These are phyloP conservation scores for Silene coronaria DNA, from an alignment of 179 eudicot genomes.

Conservation along the genomic window DNA sequence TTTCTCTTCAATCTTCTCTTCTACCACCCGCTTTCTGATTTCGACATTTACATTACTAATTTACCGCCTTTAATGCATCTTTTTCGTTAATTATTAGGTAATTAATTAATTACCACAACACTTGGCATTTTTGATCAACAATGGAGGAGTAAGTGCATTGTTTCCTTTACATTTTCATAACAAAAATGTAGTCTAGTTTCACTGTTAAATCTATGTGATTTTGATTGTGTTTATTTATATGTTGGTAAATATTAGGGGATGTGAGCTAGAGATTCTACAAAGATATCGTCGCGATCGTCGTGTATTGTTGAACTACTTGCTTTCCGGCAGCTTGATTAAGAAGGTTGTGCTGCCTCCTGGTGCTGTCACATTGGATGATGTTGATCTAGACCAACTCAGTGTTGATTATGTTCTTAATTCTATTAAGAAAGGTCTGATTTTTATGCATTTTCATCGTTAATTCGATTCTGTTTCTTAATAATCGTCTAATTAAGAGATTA, in stretches of 20 bases:
- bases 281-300: slow-evolving; percentile 86
- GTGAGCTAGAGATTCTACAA: slow-evolving; percentile 65
- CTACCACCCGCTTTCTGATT: too few species aligned
- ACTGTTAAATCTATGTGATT: neutral
- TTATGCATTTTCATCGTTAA: slow-evolving; percentile 20
- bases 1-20: too few species aligned
- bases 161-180: neutral
- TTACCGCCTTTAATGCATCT: neutral
- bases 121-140: neutral
- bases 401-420: slow-evolving; percentile 82
- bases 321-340: slow-evolving; percentile 89
- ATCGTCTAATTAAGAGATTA: neutral
- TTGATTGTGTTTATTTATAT: slow-evolving; percentile 9
- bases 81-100: neutral
- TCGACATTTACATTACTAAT: too few species aligned
- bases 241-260: slow-evolving; percentile 48
- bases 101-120: neutral
- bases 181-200: neutral
- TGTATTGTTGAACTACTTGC: slow-evolving; percentile 70
- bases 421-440: slow-evolving; percentile 67
- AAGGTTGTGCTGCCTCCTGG: slow-evolving; percentile 98
- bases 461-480: neutral
- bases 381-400: slow-evolving; percentile 98
- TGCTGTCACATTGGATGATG: slow-evolving; percentile 91
- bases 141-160: slow-evolving; percentile 19